Evolutionary conservation across 2,329 filamentous ascomycete genomes (phyloP), one percentile per base, ranked within the genome.

Genomic region (Pseudogymnoascus pannorum): DNA sequence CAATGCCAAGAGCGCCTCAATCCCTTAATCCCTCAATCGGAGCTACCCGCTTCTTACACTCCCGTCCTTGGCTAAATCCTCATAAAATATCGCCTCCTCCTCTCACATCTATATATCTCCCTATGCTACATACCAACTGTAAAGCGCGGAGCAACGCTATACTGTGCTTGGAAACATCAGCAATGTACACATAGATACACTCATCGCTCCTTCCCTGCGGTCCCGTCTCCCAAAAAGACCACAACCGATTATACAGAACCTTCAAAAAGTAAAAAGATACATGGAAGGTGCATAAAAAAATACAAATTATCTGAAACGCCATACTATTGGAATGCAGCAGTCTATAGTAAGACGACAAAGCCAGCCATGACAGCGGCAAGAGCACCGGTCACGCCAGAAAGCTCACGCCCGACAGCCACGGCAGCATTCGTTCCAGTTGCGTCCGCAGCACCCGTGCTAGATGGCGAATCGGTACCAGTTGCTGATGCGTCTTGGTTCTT

Each of bases 241-340:
- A 4, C 6, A 51, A 7, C 22, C 42, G 9, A 29, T 51, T 51
- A 51, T 51, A 26, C 42, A 26, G 22, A 51, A 12, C 14, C 9
- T 29, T 4, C 4, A 51, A 51, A 22, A 44, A 11, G n/a, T n/a
- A n/a, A 42, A 29, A 26, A 51, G 22, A 4, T 51, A 57, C 64
- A 51, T 9, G 62, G 18, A 16, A 66, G 57, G 38, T 58, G 51
- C 11, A 58, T 60, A 65, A 58, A 11, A 61, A 31, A 18, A 59
- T 31, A n/a, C 42, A 51, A 48, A 51, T 29, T 51, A 26, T 29
- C 42, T 51, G 29, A 29, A 51, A 51, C 42, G 42, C 22, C 42
- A 29, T 51, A 26, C 22, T 51, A 51, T 51, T 9, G 14, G 42
- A 51, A 51, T 24, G 2, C 42, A 51, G 42, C 22, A 26, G 14